Conservation (phyloP, 2,329 filamentous ascomycete species). For the Phoma herbarum region DNA sequence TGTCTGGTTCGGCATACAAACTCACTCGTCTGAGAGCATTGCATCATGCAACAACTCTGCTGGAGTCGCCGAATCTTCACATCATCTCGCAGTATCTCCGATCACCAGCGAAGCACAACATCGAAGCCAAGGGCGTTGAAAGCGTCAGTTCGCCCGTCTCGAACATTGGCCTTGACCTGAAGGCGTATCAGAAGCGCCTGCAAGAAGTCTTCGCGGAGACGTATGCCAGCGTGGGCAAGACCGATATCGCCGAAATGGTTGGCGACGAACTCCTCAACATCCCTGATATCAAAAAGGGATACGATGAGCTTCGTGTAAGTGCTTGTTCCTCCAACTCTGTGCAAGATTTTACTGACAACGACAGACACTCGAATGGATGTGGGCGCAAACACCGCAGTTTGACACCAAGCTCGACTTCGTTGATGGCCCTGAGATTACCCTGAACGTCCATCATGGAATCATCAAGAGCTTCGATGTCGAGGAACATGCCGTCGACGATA, state of each 20-base stretch:
- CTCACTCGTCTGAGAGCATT: conserved; percentile 81
- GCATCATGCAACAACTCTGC: conserved; percentile 91
- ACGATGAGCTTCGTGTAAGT: conserved; percentile 68
- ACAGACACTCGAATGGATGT: conserved; percentile 77
- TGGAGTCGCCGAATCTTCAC: conserved; percentile 77
- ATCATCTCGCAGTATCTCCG: conserved; percentile 74
- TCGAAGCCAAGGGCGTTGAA: conserved; percentile 85
- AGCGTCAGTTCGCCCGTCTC: conserved; percentile 86
- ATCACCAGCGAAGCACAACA: conserved; percentile 78
- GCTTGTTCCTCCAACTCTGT: background rate
- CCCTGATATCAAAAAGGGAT: conserved; percentile 67
- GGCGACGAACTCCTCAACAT: conserved; percentile 62
- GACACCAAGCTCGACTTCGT: conserved; percentile 65
- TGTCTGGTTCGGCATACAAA: conserved; percentile 96
- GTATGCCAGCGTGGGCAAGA: conserved; percentile 62
- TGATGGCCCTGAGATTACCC: conserved; percentile 43
- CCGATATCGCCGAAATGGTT: conserved; percentile 56
- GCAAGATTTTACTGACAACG: conserved; percentile 43
- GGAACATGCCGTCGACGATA: conserved; percentile 4
- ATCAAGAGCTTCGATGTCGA: conserved; percentile 59
- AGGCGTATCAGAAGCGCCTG: conserved; percentile 56
- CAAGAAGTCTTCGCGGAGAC: conserved; percentile 69
- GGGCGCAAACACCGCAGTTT: conserved; percentile 86
- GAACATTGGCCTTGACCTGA: conserved; percentile 72
- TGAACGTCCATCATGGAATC: conserved; percentile 62